phyloP scores from a whole-genome alignment of 352 stramenopile genomes.

The Phytophthora vignae region DNA sequence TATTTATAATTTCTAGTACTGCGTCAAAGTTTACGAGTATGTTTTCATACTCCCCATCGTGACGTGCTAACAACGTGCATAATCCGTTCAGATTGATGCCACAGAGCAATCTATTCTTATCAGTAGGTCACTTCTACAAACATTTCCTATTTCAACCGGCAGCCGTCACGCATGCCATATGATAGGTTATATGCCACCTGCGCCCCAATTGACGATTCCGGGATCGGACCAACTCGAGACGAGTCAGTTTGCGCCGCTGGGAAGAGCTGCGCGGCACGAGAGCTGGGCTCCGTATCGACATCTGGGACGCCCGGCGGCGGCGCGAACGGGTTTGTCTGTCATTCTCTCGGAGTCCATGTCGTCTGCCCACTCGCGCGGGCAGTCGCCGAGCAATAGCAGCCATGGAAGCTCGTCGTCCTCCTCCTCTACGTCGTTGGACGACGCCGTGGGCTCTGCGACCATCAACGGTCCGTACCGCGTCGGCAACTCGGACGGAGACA shows the following conservation, averaged over 20 bases:
- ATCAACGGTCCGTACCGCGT: constrained; percentile 45
- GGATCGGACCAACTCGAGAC: constrained; percentile 23
- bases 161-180: constrained; percentile 7
- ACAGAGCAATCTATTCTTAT: neutral
- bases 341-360: constrained; percentile 24
- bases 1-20: neutral
- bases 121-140: neutral
- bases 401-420: constrained; percentile 11
- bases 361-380: constrained; percentile 25
- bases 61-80: constrained; percentile 11
- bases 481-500: constrained; percentile 56
- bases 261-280: constrained; percentile 19
- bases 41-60: neutral
- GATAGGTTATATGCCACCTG: constrained; percentile 4
- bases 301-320: neutral
- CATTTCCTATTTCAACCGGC: neutral
- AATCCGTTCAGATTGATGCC: neutral
- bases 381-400: constrained; percentile 24
- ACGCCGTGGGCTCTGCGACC: constrained; percentile 29
- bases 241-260: constrained; percentile 24
- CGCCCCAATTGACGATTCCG: constrained; percentile 10
- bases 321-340: neutral
- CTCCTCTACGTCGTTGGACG: constrained; percentile 13
- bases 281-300: constrained; percentile 10
- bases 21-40: neutral